phyloP scores from a whole-genome alignment of 768 basidiomycete species.

The Xerocomellus amylosporus region DNA sequence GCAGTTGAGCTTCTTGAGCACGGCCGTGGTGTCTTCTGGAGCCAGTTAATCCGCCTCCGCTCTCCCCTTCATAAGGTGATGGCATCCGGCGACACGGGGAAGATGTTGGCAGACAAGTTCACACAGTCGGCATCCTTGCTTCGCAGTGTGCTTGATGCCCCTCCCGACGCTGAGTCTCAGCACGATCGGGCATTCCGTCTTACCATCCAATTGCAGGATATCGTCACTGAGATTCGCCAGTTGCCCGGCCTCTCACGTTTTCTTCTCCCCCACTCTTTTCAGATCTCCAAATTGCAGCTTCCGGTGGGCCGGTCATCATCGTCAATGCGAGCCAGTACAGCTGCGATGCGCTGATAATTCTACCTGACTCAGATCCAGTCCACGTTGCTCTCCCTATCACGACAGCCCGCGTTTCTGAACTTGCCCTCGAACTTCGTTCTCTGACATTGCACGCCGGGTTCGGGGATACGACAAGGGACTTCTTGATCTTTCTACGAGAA shows the following conservation, averaged over 20 bases:
- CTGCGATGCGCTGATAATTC: slow-evolving; percentile 36
- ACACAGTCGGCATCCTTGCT: neutral
- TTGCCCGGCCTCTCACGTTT: slow-evolving; percentile 25
- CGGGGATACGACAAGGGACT: neutral
- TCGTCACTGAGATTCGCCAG: slow-evolving; percentile 16
- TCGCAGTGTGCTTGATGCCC: neutral
- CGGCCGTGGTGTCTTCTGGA: slow-evolving; percentile 22
- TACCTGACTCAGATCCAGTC: neutral
- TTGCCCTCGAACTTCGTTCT: neutral
- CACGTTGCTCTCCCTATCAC: neutral
- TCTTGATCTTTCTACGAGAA: slow-evolving; percentile 1
- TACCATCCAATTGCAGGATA: too few species aligned
- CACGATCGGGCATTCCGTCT: neutral
- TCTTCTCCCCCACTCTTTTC: slow-evolving; percentile 18
- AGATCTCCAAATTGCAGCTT: slow-evolving; percentile 14
- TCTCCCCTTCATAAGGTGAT: slow-evolving; percentile 1
- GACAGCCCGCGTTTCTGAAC: neutral
- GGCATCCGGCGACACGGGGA: neutral
- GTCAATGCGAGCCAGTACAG: slow-evolving; percentile 28
- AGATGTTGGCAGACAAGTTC: neutral
- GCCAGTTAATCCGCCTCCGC: slow-evolving; percentile 15
- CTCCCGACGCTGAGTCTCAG: neutral
- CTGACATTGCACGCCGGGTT: neutral
- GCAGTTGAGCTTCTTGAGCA: slow-evolving; percentile 34
- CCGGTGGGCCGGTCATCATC: slow-evolving; percentile 29